phyloP scores from a whole-genome alignment of 2,329 filamentous ascomycete genomes.

The Cercospora sojina region DNA sequence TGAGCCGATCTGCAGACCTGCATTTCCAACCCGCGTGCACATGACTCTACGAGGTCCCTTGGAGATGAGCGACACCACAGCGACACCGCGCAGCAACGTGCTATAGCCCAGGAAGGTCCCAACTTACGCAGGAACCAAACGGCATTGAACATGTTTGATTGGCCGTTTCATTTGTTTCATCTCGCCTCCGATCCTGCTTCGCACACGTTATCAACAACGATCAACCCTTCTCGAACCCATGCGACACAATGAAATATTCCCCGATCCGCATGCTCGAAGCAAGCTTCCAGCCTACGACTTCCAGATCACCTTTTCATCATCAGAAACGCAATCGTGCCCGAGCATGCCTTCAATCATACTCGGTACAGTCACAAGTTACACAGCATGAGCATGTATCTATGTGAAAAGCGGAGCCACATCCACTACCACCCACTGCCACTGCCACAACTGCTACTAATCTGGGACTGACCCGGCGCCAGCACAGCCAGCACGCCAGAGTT shows the following conservation, averaged over 20 bases:
- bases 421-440: background rate
- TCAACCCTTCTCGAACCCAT: background rate
- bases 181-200: background rate
- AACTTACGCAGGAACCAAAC: background rate
- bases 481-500: background rate
- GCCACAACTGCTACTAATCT: background rate
- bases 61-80: background rate
- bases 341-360: background rate
- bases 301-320: background rate
- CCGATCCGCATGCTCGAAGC: background rate
- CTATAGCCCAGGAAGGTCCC: background rate
- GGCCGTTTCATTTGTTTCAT: background rate
- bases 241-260: background rate
- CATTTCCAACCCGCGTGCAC: background rate
- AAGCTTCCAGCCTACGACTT: background rate
- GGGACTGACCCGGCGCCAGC: background rate
- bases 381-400: background rate
- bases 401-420: background rate
- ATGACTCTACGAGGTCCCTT: background rate
- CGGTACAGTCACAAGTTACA: background rate
- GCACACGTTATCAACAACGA: background rate
- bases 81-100: background rate
- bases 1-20: conserved; percentile 2
- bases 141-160: background rate
- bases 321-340: background rate